Percentiles rank a stretch among this genome's conserved stretches.
phyloP scores from a whole-genome alignment of 164 flowering plant genomes.

The Taxillus chinensis region DNA sequence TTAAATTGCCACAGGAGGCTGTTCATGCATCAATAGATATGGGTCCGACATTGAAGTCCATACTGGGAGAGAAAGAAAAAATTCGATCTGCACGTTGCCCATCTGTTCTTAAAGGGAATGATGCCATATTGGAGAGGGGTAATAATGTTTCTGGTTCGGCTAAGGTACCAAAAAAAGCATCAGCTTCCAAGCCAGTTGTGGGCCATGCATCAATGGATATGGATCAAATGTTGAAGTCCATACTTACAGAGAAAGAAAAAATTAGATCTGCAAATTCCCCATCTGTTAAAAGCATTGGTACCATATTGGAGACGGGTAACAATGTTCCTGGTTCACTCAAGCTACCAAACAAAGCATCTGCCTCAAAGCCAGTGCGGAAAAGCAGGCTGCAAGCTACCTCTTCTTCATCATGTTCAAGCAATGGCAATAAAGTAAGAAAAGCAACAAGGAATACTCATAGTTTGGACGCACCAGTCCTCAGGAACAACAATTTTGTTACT shows the following conservation, averaged over 20 bases:
- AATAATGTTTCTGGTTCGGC: conserved; percentile 8
- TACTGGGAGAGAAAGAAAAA: conserved; percentile 9
- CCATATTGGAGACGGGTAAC: conserved; percentile 5
- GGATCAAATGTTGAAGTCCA: conserved; percentile 12
- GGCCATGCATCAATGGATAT: conserved; percentile 13
- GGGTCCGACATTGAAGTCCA: conserved; percentile 11
- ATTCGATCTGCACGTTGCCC: background rate
- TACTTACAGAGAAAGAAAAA: conserved; percentile 9
- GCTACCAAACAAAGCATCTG: conserved; percentile 17
- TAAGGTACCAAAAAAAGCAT: conserved; percentile 20
- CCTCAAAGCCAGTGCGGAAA: conserved; percentile 23
- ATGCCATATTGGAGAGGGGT: conserved; percentile 5
- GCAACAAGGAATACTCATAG: background rate
- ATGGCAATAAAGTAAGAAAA: conserved; percentile 12
- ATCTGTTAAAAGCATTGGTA: conserved; percentile 4
- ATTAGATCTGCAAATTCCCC: conserved; percentile 1
- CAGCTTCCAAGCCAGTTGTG: conserved; percentile 16
- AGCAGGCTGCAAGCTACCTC: conserved; percentile 20
- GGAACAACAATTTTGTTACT: background rate
- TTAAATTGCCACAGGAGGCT: conserved; percentile 3
- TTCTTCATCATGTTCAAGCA: conserved; percentile 17
- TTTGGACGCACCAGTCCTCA: background rate
- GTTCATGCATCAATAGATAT: conserved; percentile 12
- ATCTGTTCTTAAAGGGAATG: conserved; percentile 7
- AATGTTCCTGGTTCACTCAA: conserved; percentile 13